Percentiles rank a stretch among this genome's conserved stretches.
phyloP scores from a whole-genome alignment of 2,329 filamentous ascomycete species.

The Periconia macrospinosa region DNA sequence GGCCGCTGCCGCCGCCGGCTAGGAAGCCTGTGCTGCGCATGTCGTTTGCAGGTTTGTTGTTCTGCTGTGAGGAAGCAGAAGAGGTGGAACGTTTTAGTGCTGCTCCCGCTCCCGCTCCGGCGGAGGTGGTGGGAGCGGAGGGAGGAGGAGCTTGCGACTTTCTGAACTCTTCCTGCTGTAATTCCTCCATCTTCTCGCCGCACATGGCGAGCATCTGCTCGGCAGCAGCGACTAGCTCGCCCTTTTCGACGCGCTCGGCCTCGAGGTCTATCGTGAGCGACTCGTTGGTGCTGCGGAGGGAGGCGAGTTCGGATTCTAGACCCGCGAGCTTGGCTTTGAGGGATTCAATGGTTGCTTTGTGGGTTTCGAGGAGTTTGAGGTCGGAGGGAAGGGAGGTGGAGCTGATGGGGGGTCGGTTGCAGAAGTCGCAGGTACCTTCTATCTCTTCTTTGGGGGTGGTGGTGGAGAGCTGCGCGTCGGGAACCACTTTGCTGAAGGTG shows the following conservation, averaged over 20 bases:
- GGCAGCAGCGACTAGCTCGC: conserved; percentile 76
- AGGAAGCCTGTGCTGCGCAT: conserved; percentile 39
- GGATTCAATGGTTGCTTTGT: conserved; percentile 68
- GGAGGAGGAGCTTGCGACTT: conserved; percentile 50
- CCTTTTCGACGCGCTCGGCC: conserved; percentile 78
- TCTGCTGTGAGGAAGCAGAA: conserved; percentile 8
- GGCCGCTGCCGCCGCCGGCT: conserved; percentile 17
- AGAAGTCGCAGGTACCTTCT: conserved; percentile 15
- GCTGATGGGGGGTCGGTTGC: conserved; percentile 11
- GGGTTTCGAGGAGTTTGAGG: conserved; percentile 59
- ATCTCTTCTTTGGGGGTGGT: conserved; percentile 8
- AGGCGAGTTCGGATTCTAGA: conserved; percentile 70
- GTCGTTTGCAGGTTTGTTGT: conserved; percentile 5
- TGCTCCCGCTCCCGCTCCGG: not conserved
- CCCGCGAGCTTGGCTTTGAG: conserved; percentile 75
- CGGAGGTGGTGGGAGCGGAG: conserved; percentile 17
- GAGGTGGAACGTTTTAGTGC: conserved; percentile 9
- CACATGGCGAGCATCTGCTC: conserved; percentile 81
- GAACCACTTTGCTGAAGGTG: conserved; percentile 61
- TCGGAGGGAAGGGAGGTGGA: conserved; percentile 40
- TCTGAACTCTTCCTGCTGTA: conserved; percentile 49
- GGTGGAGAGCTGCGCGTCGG: conserved; percentile 1
- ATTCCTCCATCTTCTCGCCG: conserved; percentile 45
- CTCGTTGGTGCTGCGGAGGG: conserved; percentile 70
- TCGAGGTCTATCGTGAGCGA: conserved; percentile 68